Evolutionary conservation across 2,329 filamentous ascomycete genomes (phyloP).

Genomic region (Ceratocystis huliohia): DNA sequence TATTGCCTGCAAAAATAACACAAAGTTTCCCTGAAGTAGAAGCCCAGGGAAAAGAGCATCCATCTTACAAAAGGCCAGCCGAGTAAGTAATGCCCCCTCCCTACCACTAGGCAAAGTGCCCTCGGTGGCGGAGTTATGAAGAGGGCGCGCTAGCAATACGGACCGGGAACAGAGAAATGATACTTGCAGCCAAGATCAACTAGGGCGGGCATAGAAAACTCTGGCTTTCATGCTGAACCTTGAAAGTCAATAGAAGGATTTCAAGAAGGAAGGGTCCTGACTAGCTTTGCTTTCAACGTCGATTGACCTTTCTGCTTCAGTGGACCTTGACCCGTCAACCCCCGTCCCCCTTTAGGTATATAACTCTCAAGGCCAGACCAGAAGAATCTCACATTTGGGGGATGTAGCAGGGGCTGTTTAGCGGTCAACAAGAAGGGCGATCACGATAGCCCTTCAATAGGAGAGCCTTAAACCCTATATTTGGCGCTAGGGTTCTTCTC

Average conservation of each 20-base stretch:
- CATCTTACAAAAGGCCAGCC: too few relatives aligned
- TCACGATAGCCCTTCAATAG: background rate
- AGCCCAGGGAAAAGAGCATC: too few relatives aligned
- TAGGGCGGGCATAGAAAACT: background rate
- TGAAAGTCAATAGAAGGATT: background rate
- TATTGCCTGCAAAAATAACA: too few relatives aligned
- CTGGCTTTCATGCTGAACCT: background rate
- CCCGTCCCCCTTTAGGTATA: background rate
- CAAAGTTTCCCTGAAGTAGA: too few relatives aligned
- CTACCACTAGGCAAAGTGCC: background rate
- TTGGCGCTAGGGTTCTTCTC: background rate
- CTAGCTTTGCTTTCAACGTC: background rate
- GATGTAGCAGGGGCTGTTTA: background rate
- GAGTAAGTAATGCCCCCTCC: background rate
- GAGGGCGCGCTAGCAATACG: constrained; percentile 4
- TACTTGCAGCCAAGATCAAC: background rate
- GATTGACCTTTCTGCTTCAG: background rate
- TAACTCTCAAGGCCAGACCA: background rate
- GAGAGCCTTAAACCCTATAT: background rate
- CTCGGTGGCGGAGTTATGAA: constrained; percentile 5
- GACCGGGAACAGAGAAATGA: background rate
- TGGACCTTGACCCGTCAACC: background rate
- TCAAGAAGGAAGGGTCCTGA: background rate
- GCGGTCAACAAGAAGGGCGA: background rate
- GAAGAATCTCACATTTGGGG: background rate